A percentile compares a stretch with the other conserved stretches of the same genome.
Evolutionary conservation across 2,329 filamentous ascomycete genomes (phyloP).

Genomic region (Ophiocordyceps australis): DNA sequence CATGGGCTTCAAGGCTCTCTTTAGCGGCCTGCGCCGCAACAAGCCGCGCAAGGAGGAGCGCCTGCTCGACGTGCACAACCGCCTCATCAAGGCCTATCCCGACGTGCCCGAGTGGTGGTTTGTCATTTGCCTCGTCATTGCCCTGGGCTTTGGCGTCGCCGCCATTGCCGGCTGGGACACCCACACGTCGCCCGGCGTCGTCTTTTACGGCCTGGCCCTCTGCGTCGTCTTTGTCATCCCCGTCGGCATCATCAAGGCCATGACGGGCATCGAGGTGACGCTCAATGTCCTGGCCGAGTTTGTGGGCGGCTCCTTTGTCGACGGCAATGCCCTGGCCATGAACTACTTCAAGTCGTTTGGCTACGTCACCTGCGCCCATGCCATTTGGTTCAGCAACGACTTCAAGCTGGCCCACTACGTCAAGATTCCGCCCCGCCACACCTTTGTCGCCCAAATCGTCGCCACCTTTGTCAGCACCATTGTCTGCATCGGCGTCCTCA

Average conservation of each 20-base stretch:
- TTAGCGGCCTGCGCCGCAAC: constrained; percentile 23
- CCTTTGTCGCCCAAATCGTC: constrained; percentile 39
- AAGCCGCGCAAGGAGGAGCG: constrained; percentile 13
- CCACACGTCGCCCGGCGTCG: constrained; percentile 28
- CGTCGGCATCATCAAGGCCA: constrained; percentile 32
- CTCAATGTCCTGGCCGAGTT: constrained; percentile 35
- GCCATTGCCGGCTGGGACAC: constrained; percentile 30
- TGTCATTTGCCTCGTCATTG: constrained; percentile 18
- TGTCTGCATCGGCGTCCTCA: constrained; percentile 28
- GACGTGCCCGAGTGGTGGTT: constrained; percentile 40
- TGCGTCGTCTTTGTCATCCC: constrained; percentile 32
- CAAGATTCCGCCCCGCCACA: constrained; percentile 41
- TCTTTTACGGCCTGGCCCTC: constrained; percentile 30
- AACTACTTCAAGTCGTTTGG: constrained; percentile 36
- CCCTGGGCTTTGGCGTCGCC: constrained; percentile 25
- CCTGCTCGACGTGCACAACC: constrained; percentile 26
- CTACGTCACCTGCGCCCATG: constrained; percentile 29
- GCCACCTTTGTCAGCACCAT: constrained; percentile 35
- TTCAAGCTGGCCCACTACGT: constrained; percentile 34
- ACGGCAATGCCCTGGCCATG: constrained; percentile 31
- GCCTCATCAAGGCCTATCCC: constrained; percentile 25
- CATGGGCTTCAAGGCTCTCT: constrained; percentile 27
- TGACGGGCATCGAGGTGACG: constrained; percentile 31
- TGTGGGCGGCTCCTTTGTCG: constrained; percentile 29
- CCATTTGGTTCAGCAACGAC: constrained; percentile 29